These are phyloP conservation scores for Aurifilum marmelostoma DNA, from an alignment of 2,329 filamentous ascomycete species.

Conservation along the genomic window DNA sequence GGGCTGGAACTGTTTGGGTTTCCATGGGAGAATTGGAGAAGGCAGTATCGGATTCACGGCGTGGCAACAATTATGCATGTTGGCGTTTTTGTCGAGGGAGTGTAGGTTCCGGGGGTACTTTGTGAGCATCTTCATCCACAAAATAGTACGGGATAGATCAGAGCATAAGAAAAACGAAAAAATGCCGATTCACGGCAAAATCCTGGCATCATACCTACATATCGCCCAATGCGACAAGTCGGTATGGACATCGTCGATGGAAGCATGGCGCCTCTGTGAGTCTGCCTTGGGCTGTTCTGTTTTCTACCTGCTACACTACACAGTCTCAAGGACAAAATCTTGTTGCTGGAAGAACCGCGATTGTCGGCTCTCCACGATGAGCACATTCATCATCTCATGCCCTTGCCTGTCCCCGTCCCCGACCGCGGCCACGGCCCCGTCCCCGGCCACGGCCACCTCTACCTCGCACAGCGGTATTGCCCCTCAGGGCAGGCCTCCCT, in stretches of 20 bases:
- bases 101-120: neutral
- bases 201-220: no score
- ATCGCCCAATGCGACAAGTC: no score
- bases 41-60: neutral
- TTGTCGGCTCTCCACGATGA: neutral
- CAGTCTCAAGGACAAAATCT: neutral
- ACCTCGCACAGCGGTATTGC: slow-evolving; percentile 19
- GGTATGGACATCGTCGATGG: neutral
- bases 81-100: neutral
- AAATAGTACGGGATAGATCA: neutral
- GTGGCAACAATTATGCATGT: neutral
- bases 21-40: neutral
- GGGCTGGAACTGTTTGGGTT: neutral
- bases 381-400: neutral
- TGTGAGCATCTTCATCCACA: neutral
- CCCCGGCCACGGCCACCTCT: slow-evolving; percentile 8
- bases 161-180: neutral
- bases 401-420: slow-evolving; percentile 21
- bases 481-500: slow-evolving; percentile 30
- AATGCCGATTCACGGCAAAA: neutral
- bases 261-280: neutral
- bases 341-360: neutral
- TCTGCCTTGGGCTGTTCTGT: neutral
- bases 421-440: slow-evolving; percentile 23
- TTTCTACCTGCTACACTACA: neutral